These are phyloP conservation scores for Quercus dentata DNA, from an alignment of 306 rosid species.

Conservation along the genomic window DNA sequence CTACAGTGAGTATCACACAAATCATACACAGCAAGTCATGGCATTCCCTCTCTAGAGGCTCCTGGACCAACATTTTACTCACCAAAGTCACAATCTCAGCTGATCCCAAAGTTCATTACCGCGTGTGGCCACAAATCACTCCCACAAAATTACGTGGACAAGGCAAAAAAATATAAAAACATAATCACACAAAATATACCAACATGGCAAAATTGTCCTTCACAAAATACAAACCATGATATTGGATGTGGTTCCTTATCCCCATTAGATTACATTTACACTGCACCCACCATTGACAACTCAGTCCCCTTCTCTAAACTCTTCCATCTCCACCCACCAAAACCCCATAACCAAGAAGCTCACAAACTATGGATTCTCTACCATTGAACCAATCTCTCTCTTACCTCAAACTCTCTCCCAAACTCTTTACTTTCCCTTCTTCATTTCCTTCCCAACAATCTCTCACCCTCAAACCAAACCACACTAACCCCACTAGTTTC, in stretches of 20 bases:
- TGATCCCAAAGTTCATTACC: neutral
- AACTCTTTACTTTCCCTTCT: slow-evolving; percentile 1
- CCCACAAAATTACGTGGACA: neutral
- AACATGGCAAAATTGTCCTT: neutral
- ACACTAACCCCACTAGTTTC: neutral
- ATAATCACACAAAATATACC: neutral
- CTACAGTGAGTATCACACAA: too few relatives aligned
- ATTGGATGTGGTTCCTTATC: slow-evolving; percentile 82
- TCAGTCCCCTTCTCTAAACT: slow-evolving; percentile 4
- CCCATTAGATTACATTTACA: neutral
- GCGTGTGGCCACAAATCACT: neutral
- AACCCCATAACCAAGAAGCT: neutral
- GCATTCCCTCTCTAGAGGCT: too few relatives aligned
- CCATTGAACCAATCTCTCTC: slow-evolving; percentile 56
- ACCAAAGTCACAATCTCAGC: too few relatives aligned
- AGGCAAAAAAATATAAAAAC: neutral
- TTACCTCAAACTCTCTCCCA: slow-evolving; percentile 44
- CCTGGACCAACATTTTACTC: too few relatives aligned
- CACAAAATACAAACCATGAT: slow-evolving; percentile 20
- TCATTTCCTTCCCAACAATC: slow-evolving; percentile 11
- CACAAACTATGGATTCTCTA: slow-evolving; percentile 60
- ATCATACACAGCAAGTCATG: too few relatives aligned
- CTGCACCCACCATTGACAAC: neutral
- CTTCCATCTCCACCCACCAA: neutral
- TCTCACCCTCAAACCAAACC: slow-evolving; percentile 30